These are phyloP conservation scores for Cutaneotrichosporon daszewskae DNA, from an alignment of 1,284 basidiomycete species.

Conservation along the genomic window DNA sequence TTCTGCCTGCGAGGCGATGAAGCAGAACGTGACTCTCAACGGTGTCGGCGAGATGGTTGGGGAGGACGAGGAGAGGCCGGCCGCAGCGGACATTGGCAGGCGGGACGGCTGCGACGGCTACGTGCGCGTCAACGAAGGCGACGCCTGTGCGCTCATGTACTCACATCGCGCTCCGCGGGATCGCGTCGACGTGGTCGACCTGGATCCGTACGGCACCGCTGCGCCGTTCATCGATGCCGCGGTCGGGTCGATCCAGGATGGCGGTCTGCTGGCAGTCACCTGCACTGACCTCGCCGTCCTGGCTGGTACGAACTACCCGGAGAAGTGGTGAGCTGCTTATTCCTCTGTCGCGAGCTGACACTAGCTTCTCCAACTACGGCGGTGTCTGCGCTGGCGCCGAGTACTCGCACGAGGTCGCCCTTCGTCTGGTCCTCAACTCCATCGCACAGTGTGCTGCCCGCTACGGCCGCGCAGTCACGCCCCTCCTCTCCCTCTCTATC, in stretches of 20 bases:
- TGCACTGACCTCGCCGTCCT: conserved; percentile 94
- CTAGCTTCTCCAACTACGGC: conserved; percentile 89
- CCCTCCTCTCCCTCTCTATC: conserved; percentile 87
- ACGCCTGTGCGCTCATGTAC: conserved; percentile 93
- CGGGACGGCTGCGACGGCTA: conserved; percentile 52
- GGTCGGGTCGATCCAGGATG: conserved; percentile 82
- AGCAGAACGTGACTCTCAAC: conserved; percentile 82
- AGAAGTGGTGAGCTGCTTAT: conserved; percentile 82
- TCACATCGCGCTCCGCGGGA: conserved; percentile 65
- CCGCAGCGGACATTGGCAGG: conserved; percentile 26
- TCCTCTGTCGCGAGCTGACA: conserved; percentile 12
- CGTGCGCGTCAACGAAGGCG: conserved; percentile 78
- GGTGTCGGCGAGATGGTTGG: conserved; percentile 53
- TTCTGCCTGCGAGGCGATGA: conserved; percentile 79
- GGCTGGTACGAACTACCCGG: conserved; percentile 89
- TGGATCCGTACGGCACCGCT: conserved; percentile 97
- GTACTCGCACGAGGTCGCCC: conserved; percentile 87
- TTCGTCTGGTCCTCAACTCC: conserved; percentile 80
- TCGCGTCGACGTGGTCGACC: conserved; percentile 87
- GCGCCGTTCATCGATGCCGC: conserved; percentile 96
- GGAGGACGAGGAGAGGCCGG: conserved; percentile 20
- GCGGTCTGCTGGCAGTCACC: conserved; percentile 89
- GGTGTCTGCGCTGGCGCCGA: conserved; percentile 87
- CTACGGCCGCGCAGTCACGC: conserved; percentile 88
- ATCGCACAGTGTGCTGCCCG: conserved; percentile 79